Evolutionary conservation across 257 asterid genomes (phyloP).

Genomic region (Leonotis leonurus): DNA sequence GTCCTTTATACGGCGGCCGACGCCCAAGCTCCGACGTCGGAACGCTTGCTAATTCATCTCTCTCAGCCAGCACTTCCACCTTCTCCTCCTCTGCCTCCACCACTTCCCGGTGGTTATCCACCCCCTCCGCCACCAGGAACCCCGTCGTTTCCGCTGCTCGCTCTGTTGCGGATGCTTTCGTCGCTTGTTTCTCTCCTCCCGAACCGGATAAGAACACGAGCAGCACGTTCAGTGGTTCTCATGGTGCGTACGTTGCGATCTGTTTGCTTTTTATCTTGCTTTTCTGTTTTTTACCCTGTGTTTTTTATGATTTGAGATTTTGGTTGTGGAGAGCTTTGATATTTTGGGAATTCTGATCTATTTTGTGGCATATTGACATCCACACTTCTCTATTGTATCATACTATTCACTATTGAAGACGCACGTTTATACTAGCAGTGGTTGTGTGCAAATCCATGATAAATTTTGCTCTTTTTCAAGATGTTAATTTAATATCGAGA

Average conservation of each 20-base stretch:
- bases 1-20: slow-evolving; percentile 32
- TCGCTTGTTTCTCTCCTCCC: slow-evolving; percentile 67
- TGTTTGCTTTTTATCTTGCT: neutral
- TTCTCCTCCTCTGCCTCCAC: slow-evolving; percentile 35
- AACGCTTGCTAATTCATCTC: slow-evolving; percentile 25
- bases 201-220: slow-evolving; percentile 26
- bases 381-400: no score
- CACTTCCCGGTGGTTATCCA: slow-evolving; percentile 33
- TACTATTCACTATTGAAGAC: no score
- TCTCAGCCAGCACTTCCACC: slow-evolving; percentile 33
- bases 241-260: slow-evolving; percentile 37
- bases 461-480: no score
- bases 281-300: neutral
- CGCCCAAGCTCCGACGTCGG: slow-evolving; percentile 30
- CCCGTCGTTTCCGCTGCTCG: slow-evolving; percentile 39
- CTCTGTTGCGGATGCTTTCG: slow-evolving; percentile 46
- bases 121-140: slow-evolving; percentile 23
- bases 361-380: no score
- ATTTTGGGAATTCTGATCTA: no score
- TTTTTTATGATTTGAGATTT: no score
- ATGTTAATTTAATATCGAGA: no score
- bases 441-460: no score
- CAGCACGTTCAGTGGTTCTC: slow-evolving; percentile 32
- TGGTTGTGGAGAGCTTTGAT: no score
- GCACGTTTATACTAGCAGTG: no score